Evolutionary conservation across 768 basidiomycete species (phyloP).

Genomic region (Tricholoma bakamatsutake): DNA sequence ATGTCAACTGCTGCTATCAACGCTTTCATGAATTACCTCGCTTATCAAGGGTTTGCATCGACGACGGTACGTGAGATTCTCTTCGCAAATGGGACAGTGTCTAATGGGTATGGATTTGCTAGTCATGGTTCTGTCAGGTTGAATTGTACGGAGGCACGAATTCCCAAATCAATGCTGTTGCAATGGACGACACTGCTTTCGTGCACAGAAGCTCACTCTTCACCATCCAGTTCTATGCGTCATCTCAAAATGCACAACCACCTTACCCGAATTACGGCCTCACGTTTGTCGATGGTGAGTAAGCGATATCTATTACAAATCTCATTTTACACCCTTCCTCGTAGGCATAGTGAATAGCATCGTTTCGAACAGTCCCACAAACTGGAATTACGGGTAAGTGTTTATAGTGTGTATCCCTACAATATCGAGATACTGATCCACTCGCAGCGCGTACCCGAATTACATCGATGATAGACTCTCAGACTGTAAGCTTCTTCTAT

Average conservation of each 20-base stretch:
- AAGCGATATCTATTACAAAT: too few relatives aligned
- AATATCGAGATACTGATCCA: neutral
- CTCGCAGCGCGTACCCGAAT: constrained; percentile 29
- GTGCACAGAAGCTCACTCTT: constrained; percentile 27
- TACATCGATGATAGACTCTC: constrained; percentile 32
- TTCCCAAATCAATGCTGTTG: constrained; percentile 26
- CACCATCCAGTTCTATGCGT: constrained; percentile 32
- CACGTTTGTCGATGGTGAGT: constrained; percentile 29
- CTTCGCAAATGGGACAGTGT: neutral
- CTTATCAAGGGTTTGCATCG: constrained; percentile 25
- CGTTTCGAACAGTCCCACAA: constrained; percentile 19
- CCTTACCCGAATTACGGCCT: constrained; percentile 30
- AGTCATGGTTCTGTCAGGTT: constrained; percentile 24
- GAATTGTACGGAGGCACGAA: constrained; percentile 27
- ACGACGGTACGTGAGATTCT: constrained; percentile 17
- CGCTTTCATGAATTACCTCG: constrained; percentile 30
- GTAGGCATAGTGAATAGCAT: constrained; percentile 22
- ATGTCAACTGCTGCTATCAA: constrained; percentile 24
- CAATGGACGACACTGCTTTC: constrained; percentile 26
- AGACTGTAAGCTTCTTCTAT: constrained; percentile 22
- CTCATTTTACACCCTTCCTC: neutral
- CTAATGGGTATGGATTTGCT: neutral
- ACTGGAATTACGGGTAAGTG: constrained; percentile 25
- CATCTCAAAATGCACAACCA: constrained; percentile 14
- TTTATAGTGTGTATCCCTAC: neutral